A percentile compares a stretch with the other conserved stretches of the same genome.
phyloP scores from a whole-genome alignment of 768 basidiomycete species.

The Mycena metata region DNA sequence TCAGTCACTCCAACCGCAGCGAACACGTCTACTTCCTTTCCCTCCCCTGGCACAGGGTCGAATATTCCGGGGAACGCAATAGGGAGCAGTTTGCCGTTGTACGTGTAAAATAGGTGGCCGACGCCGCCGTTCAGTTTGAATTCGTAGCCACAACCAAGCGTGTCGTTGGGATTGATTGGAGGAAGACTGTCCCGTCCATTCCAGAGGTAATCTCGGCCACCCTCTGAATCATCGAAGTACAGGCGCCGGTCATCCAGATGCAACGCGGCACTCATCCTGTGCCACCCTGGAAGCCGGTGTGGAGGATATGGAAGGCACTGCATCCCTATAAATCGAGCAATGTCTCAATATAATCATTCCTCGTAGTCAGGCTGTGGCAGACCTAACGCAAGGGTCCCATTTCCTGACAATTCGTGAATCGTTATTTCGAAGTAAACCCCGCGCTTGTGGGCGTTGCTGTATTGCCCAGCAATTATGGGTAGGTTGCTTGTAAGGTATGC shows the following conservation, averaged over 20 bases:
- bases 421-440: constrained; percentile 34
- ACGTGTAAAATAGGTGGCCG: constrained; percentile 32
- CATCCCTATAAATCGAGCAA: constrained; percentile 25
- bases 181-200: not conserved
- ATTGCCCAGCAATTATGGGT: constrained; percentile 31
- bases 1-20: constrained; percentile 33
- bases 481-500: constrained; percentile 31
- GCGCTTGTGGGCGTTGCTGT: constrained; percentile 5
- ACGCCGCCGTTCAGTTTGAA: constrained; percentile 9
- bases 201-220: constrained; percentile 25
- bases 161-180: constrained; percentile 11
- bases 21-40: constrained; percentile 24
- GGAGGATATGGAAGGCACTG: constrained; percentile 37
- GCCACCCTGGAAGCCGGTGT: constrained; percentile 32
- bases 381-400: constrained; percentile 21
- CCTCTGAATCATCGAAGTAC: constrained; percentile 32
- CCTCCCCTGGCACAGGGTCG: constrained; percentile 7
- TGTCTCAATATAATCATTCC: not conserved
- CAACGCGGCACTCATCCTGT: constrained; percentile 29
- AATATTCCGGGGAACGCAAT: constrained; percentile 28
- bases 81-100: constrained; percentile 28
- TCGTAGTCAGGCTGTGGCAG: not conserved
- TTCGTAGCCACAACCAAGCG: constrained; percentile 31
- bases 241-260: constrained; percentile 35
- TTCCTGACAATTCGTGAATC: constrained; percentile 1